These are phyloP conservation scores for Mycena sanguinolenta DNA, from an alignment of 768 basidiomycete species.

Conservation along the genomic window DNA sequence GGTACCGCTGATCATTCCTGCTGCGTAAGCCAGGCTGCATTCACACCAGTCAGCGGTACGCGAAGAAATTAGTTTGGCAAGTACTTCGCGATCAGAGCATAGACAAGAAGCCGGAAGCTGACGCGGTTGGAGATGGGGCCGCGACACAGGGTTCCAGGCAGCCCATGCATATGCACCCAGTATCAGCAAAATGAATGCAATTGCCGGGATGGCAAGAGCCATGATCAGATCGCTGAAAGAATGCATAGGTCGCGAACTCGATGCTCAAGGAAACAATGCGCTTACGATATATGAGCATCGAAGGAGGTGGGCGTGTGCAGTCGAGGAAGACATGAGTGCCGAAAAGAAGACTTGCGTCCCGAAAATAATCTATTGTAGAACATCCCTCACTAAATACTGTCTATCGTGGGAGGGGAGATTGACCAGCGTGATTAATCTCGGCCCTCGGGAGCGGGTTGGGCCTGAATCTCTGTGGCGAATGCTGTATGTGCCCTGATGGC, in stretches of 20 bases:
- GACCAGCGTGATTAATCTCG: not conserved
- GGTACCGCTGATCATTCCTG: not conserved
- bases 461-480: not conserved
- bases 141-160: constrained; percentile 13
- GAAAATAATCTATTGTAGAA: not conserved
- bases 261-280: not conserved
- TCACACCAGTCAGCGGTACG: not conserved
- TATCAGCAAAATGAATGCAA: not conserved
- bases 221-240: constrained; percentile 6
- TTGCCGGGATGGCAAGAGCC: constrained; percentile 2
- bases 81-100: constrained; percentile 21
- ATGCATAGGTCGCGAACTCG: not conserved
- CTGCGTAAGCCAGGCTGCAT: constrained; percentile 5
- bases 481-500: not conserved
- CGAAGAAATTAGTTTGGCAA: not conserved
- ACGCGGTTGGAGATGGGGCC: constrained; percentile 22
- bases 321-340: constrained; percentile 14
- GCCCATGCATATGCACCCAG: constrained; percentile 10
- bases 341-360: not conserved
- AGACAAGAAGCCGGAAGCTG: constrained; percentile 21
- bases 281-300: constrained; percentile 8
- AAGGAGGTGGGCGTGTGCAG: constrained; percentile 8
- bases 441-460: not conserved
- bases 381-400: not conserved
- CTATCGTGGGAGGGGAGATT: not conserved